These are phyloP conservation scores for Trichoderma erinaceum DNA, from an alignment of 495 filamentous ascomycete genomes.

Conservation along the genomic window DNA sequence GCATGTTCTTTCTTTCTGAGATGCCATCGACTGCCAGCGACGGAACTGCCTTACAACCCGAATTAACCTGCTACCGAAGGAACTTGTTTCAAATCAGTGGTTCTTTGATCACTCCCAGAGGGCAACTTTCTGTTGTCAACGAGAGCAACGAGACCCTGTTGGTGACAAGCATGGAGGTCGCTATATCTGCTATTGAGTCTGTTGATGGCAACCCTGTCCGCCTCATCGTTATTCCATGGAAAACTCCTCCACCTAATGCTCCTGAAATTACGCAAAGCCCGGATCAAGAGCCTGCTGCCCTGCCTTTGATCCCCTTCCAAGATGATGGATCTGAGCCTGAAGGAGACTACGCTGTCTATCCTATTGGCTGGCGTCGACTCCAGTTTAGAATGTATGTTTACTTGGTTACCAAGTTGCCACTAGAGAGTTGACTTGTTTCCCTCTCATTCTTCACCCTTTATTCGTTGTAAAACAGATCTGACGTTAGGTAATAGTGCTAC, in stretches of 20 bases:
- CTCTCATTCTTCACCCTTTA: neutral
- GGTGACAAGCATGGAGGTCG: constrained; percentile 74
- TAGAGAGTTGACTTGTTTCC: neutral
- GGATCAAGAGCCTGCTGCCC: constrained; percentile 53
- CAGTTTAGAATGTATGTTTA: constrained; percentile 70
- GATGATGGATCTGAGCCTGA: constrained; percentile 57
- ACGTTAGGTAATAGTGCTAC: constrained; percentile 40
- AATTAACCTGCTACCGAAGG: constrained; percentile 88
- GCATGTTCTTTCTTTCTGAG: constrained; percentile 95
- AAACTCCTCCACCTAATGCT: constrained; percentile 75
- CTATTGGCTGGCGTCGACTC: constrained; percentile 81
- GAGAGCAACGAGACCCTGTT: constrained; percentile 77
- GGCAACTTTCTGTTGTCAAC: constrained; percentile 64
- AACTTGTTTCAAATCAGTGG: constrained; percentile 92
- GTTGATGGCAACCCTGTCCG: constrained; percentile 84
- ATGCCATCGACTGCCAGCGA: constrained; percentile 64
- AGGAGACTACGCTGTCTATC: constrained; percentile 75
- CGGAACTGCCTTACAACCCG: constrained; percentile 58
- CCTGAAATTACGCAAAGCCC: constrained; percentile 49
- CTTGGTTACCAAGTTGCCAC: too few species aligned
- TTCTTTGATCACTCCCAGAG: constrained; percentile 71
- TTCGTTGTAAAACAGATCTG: constrained; percentile 19
- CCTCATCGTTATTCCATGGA: constrained; percentile 93
- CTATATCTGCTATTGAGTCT: constrained; percentile 80
- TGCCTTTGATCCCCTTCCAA: constrained; percentile 70